Evolutionary conservation across 164 flowering plant genomes (phyloP).

Genomic region (Berberis vulgaris): DNA sequence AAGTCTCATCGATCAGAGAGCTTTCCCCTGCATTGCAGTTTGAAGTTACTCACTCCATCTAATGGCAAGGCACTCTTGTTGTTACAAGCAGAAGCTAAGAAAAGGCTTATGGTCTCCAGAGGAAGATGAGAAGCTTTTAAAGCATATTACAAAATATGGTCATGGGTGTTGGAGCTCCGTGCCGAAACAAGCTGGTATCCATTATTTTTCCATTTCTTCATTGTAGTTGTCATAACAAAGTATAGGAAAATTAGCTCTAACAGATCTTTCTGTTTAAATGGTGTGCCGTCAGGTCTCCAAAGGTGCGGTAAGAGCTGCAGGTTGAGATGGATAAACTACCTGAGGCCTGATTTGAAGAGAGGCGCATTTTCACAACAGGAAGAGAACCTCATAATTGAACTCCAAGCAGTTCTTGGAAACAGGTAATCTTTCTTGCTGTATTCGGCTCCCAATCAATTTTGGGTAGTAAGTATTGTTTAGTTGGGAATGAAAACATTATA

Average conservation of each 20-base stretch:
- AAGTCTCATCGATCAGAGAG: not conserved
- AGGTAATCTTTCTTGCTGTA: slow-evolving; percentile 26
- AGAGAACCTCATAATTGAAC: slow-evolving; percentile 70
- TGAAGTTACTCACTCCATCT: slow-evolving; percentile 8
- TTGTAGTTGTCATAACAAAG: not conserved
- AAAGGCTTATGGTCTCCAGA: slow-evolving; percentile 97
- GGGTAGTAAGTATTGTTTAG: not conserved
- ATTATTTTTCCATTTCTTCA: not conserved
- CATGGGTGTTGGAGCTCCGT: slow-evolving; percentile 99
- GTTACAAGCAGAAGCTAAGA: slow-evolving; percentile 89
- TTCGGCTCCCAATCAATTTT: not conserved
- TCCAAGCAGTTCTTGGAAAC: slow-evolving; percentile 83
- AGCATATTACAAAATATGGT: slow-evolving; percentile 70
- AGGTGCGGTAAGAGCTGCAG: slow-evolving; percentile 92
- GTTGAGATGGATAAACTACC: slow-evolving; percentile 78
- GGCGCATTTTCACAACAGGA: slow-evolving; percentile 78
- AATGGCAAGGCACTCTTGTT: slow-evolving; percentile 92
- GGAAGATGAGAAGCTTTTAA: slow-evolving; percentile 84
- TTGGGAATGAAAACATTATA: too few species aligned
- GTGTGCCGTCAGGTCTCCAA: slow-evolving; percentile 41
- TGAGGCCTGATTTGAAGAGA: slow-evolving; percentile 84
- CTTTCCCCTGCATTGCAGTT: slow-evolving; percentile 9
- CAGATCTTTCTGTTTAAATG: not conserved
- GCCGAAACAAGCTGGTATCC: slow-evolving; percentile 73
- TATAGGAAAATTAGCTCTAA: not conserved